Conservation (phyloP, 1,284 basidiomycete genomes). For the Tremellales sp. region DNA sequence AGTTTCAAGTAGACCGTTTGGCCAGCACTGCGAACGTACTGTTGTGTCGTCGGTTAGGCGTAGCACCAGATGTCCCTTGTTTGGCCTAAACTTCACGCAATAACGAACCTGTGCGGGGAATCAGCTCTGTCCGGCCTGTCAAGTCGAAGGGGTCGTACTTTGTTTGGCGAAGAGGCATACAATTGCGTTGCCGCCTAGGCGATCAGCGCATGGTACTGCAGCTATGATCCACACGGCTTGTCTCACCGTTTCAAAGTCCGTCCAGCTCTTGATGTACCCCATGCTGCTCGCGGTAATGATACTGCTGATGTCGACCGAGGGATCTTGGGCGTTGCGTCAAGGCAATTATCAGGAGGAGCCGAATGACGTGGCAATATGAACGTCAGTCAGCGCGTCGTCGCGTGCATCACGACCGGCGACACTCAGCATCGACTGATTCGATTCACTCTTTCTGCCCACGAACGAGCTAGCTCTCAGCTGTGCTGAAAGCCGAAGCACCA, state of each 20-base stretch:
- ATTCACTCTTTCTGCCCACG: too few relatives aligned
- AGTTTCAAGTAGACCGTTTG: too few relatives aligned
- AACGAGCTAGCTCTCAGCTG: too few relatives aligned
- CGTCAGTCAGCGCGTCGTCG: too few relatives aligned
- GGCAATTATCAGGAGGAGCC: too few relatives aligned
- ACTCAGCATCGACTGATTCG: too few relatives aligned
- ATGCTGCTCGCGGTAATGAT: conserved; percentile 30
- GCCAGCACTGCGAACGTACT: conserved; percentile 54
- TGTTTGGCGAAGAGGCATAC: conserved; percentile 69
- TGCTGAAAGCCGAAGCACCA: not conserved
- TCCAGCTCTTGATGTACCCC: conserved; percentile 49
- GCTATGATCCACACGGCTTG: not conserved
- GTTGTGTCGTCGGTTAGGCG: conserved; percentile 85
- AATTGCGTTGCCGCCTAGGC: conserved; percentile 69
- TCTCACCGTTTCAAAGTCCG: conserved; percentile 47
- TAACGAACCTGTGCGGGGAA: conserved; percentile 64
- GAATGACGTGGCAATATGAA: too few relatives aligned
- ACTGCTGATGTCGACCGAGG: too few relatives aligned
- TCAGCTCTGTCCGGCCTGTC: conserved; percentile 7
- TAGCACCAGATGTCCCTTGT: conserved; percentile 75
- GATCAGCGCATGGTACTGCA: conserved; percentile 7
- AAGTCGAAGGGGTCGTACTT: conserved; percentile 50
- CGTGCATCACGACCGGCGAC: too few relatives aligned
- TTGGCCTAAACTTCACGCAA: conserved; percentile 78
- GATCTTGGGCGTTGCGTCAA: too few relatives aligned